Evolutionary conservation across 2,329 filamentous ascomycete genomes (phyloP).

Genomic region (Drechmeria coniospora): DNA sequence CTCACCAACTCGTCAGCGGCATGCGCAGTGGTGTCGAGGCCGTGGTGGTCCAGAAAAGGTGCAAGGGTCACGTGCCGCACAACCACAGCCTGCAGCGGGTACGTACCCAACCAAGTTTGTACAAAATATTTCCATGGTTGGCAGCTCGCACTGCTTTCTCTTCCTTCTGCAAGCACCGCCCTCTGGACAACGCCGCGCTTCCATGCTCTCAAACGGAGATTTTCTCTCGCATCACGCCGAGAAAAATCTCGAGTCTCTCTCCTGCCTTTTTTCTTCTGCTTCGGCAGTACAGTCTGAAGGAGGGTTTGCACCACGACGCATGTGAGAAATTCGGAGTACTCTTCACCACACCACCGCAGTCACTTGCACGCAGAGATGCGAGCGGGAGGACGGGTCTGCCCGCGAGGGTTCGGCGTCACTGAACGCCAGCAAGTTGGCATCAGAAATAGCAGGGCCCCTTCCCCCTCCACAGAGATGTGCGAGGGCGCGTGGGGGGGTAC

Average conservation of each 20-base stretch:
- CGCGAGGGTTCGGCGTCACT: slow-evolving; percentile 10
- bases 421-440: slow-evolving; percentile 10
- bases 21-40: too few species aligned
- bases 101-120: not conserved
- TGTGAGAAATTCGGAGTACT: slow-evolving; percentile 12
- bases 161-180: slow-evolving; percentile 7
- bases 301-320: slow-evolving; percentile 3
- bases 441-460: slow-evolving; percentile 9
- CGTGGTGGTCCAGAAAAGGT: too few species aligned
- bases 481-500: not conserved
- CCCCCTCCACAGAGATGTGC: not conserved
- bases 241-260: slow-evolving; percentile 1
- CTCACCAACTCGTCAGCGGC: too few species aligned
- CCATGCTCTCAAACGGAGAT: slow-evolving; percentile 10
- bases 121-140: slow-evolving; percentile 1
- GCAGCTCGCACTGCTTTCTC: not conserved
- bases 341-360: slow-evolving; percentile 9
- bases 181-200: slow-evolving; percentile 11
- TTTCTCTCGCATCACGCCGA: not conserved
- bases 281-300: too few species aligned
- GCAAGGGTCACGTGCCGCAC: too few species aligned
- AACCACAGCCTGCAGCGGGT: too few species aligned
- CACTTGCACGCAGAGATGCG: slow-evolving; percentile 1
- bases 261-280: not conserved
- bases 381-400: slow-evolving; percentile 9